Base-by-base conservation (phyloP, 2,329 filamentous ascomycete species). In the Colletotrichum orchidophilum region DNA sequence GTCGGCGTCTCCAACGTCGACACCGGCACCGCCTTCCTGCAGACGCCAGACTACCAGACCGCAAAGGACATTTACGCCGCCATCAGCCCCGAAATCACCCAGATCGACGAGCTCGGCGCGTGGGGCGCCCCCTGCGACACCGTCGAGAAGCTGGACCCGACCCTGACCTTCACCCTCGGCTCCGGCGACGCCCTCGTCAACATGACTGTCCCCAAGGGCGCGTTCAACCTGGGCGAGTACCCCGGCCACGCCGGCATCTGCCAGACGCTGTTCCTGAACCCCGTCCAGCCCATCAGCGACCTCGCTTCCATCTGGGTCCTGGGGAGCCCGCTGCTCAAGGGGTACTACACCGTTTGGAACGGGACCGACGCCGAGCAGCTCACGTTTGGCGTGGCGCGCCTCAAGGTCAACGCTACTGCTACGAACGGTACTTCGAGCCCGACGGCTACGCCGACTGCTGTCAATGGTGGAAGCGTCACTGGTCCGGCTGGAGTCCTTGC, bases 141-240 rank as follows among this genome's bases (percentile, higher is more conserved):
- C 3, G 62, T 81, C 27, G 78, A 80, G 11, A 61, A 64, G 18
- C 72, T 77, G 0, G 76, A 75, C 2, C 75, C 74, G 7, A 75
- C 80, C 11, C 64, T 82, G 12, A 77, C 74, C 1, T 79, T 82
- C 58, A 75, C 75, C 3, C 55, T 81, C 9, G 80, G 80, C 39
- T 65, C 69, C 7, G 70, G 63, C 2, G 60, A 69, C 9, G 58
- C 71, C 24, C 35, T 72, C 2, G 57, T 78, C 21, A 80, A 80
- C 29, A 63, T 79, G 12, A 80, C 76, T 4, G 72, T 82, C 39
- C 76, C 77, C 2, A 76, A 74, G 66, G 61, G 66, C 33, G 73
- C 74, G 2, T 77, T 82, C 73, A 82, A 80, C 68, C 74, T 80
- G 2, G 81, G 80, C 15, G 77, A 78, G 73, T 79, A 78, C 42